Evolutionary conservation across 2,329 filamentous ascomycete species (phyloP), one percentile per base, ranked within the genome.

Genomic region (Leptographium wingfieldii): DNA sequence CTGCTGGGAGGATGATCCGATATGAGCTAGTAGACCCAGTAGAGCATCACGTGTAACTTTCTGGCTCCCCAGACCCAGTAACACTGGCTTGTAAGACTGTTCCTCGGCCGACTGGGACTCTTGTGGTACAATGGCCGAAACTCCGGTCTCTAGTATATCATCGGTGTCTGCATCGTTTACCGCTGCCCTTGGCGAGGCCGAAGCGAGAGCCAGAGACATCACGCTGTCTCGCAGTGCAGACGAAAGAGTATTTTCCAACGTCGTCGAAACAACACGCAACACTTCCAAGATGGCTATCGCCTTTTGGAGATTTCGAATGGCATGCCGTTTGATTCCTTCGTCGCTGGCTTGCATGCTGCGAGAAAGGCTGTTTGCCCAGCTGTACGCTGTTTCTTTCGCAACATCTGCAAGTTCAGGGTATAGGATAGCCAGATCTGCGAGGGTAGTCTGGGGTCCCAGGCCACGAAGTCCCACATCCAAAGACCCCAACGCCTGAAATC

Each of bases 301-400:
- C 55, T 85, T 86, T 16, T 86, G 82, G n/a, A 99, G 80, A 63
- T 92, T 89, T 33, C 80, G 80, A 31, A 97, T 80, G 2, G 86
- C 84, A 59, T 81, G 80, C 63, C 84, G 79, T 69, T 95, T 95
- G 33, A 80, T 76, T n/a, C 78, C 78, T 65, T 96, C 90, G 66
- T 97, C 91, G 65, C 85, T 87, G 10, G 85, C 83, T 69, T 92
- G 90, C 84, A 96, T 92, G 16, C 90, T 73, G 19, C 91, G 82
- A 5, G 92, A 86, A 22, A 99, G 79, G 49, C 89, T 86, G 2
- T 83, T 82, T 29, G 92, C 80, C 91, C 92, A 96, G 58, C 84
- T 85, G 69, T 92, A 88, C 0, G 95, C 77, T 0, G 82, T 86
- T 33, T 79, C 80, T 66, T 89, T 84, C 14, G 90, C 71, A 11